phyloP scores from a whole-genome alignment of 129 eudicot species.

The Scalesia atractyloides region DNA sequence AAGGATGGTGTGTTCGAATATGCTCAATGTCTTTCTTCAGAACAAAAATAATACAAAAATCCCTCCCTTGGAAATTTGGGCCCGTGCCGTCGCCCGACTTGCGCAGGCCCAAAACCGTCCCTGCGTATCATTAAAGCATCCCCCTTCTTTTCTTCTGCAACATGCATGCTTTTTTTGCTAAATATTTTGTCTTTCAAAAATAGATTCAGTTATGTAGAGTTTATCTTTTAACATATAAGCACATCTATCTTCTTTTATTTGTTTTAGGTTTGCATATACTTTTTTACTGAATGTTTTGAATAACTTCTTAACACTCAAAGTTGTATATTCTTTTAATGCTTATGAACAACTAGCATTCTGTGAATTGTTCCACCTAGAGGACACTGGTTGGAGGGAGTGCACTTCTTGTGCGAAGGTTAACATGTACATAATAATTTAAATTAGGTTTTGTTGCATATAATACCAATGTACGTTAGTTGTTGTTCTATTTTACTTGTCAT shows the following conservation, averaged over 20 bases:
- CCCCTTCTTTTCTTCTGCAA: not conserved
- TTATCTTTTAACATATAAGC: not conserved
- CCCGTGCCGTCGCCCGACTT: too few relatives aligned
- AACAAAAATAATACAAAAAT: too few relatives aligned
- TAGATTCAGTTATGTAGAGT: not conserved
- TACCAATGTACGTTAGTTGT: not conserved
- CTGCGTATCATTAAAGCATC: too few relatives aligned
- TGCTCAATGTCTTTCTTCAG: too few relatives aligned
- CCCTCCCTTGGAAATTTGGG: too few relatives aligned
- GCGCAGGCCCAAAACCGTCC: too few relatives aligned
- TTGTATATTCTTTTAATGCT: constrained; percentile 42
- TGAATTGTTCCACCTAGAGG: constrained; percentile 73
- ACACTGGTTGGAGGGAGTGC: constrained; percentile 97
- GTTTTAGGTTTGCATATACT: constrained; percentile 9
- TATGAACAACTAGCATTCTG: constrained; percentile 75
- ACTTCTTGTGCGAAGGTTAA: constrained; percentile 74
- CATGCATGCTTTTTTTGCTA: not conserved
- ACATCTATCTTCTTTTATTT: not conserved
- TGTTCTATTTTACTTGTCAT: not conserved
- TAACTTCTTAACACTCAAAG: constrained; percentile 6
- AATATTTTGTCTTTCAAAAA: not conserved
- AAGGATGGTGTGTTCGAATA: too few relatives aligned
- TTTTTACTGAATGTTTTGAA: not conserved
- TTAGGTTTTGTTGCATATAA: not conserved
- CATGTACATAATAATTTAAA: not conserved